Conservation (phyloP, 805 yeast species). For the Saccharomycopsis vini region DNA sequence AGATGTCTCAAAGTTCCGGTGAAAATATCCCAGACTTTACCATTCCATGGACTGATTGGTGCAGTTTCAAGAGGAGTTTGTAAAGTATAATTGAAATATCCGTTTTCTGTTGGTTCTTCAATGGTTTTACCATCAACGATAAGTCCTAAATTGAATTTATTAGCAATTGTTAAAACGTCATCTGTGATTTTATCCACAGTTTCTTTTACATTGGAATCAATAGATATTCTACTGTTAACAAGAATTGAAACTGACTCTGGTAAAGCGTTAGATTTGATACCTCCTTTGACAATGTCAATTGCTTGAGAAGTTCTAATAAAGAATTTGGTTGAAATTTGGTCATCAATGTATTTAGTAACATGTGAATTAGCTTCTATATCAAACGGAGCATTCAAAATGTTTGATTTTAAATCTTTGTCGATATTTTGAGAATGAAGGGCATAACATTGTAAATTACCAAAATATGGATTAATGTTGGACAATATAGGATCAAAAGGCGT, state of each 20-base stretch:
- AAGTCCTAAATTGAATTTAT: conserved; percentile 41
- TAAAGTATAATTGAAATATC: conserved; percentile 29
- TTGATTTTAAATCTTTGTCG: conserved; percentile 22
- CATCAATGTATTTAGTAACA: conserved; percentile 22
- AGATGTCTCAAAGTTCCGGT: conserved; percentile 59
- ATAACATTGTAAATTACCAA: conserved; percentile 48
- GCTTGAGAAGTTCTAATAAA: conserved; percentile 59
- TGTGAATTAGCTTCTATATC: conserved; percentile 30
- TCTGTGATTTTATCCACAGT: conserved; percentile 32
- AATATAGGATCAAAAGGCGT: conserved; percentile 44
- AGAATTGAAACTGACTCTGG: conserved; percentile 53
- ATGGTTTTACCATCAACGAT: conserved; percentile 29
- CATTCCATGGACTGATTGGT: conserved; percentile 39
- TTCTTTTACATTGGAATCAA: conserved; percentile 42
- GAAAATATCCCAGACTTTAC: conserved; percentile 44
- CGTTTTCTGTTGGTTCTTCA: conserved; percentile 2
- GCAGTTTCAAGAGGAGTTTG: conserved; percentile 37
- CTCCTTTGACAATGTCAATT: conserved; percentile 58
- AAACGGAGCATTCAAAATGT: conserved; percentile 28
- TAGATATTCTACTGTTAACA: conserved; percentile 56
- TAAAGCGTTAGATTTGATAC: conserved; percentile 66
- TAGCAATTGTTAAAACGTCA: conserved; percentile 35
- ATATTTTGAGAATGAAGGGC: conserved; percentile 41
- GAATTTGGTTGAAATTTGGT: conserved; percentile 21
- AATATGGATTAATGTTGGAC: conserved; percentile 49